Evolutionary conservation across 2,329 filamentous ascomycete genomes (phyloP).

Genomic region (Trichoderma brevicompactum): DNA sequence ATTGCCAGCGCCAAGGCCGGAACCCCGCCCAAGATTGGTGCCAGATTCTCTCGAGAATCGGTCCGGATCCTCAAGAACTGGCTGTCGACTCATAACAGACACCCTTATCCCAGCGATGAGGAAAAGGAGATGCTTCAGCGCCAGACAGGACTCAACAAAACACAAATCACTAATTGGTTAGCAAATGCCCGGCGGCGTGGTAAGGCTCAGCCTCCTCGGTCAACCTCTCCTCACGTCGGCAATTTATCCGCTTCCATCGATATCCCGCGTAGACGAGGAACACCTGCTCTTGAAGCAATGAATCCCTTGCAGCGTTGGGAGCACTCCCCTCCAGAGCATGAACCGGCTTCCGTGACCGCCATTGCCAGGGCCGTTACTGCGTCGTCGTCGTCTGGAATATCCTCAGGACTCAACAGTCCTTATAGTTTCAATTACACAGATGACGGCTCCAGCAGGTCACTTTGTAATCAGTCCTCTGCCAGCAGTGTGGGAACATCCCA

Average conservation of each 20-base stretch:
- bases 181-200: conserved; percentile 84
- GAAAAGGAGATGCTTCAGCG: conserved; percentile 81
- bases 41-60: conserved; percentile 79
- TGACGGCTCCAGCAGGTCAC: conserved; percentile 62
- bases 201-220: conserved; percentile 72
- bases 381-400: conserved; percentile 52
- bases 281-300: conserved; percentile 51
- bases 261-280: conserved; percentile 67
- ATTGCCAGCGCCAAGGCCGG: conserved; percentile 34
- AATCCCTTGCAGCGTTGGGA: conserved; percentile 42
- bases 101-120: conserved; percentile 86
- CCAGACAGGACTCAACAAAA: conserved; percentile 78
- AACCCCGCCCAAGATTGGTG: conserved; percentile 64
- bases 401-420: conserved; percentile 62
- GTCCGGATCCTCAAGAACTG: conserved; percentile 82
- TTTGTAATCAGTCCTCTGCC: conserved; percentile 62
- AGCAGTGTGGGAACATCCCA: conserved; percentile 66
- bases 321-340: conserved; percentile 62
- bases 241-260: conserved; percentile 68
- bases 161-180: conserved; percentile 89
- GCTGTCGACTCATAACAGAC: conserved; percentile 77
- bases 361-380: conserved; percentile 63
- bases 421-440: conserved; percentile 63
- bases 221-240: conserved; percentile 69
- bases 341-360: conserved; percentile 62